These are phyloP conservation scores for Melanopsichium pennsylvanicum DNA, from an alignment of 1,284 basidiomycete species.

Conservation along the genomic window DNA sequence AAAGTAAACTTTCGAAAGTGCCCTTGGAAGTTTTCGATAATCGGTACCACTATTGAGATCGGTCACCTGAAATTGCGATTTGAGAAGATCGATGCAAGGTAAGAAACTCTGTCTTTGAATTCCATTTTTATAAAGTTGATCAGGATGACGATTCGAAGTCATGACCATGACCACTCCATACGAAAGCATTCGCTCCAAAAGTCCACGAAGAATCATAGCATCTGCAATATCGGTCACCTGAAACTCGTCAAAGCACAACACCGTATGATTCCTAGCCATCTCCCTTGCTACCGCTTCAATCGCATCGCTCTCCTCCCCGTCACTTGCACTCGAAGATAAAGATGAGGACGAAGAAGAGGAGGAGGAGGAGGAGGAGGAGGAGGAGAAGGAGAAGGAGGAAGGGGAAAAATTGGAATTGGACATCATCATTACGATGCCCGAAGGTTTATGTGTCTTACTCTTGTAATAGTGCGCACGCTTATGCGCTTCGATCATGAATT, in stretches of 20 bases:
- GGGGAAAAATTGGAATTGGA: constrained; percentile 13
- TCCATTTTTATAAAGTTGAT: constrained; percentile 97
- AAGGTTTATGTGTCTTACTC: constrained; percentile 57
- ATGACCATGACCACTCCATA: constrained; percentile 93
- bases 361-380: constrained; percentile 10
- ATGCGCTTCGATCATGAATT: constrained; percentile 98
- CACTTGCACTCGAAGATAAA: constrained; percentile 3
- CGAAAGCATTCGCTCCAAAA: constrained; percentile 83
- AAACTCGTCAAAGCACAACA: constrained; percentile 98
- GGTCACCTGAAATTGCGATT: constrained; percentile 82
- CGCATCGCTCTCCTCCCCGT: constrained; percentile 73
- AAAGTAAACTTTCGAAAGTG: constrained; percentile 88
- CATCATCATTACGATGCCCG: constrained; percentile 62
- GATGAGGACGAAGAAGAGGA: constrained; percentile 7
- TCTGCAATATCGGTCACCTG: constrained; percentile 99
- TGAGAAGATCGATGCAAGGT: constrained; percentile 92
- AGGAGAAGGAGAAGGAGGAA: constrained; percentile 2
- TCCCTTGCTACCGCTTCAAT: constrained; percentile 88
- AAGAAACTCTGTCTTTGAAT: constrained; percentile 96
- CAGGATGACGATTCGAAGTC: constrained; percentile 97
- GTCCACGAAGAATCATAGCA: constrained; percentile 92
- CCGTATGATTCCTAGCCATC: constrained; percentile 74
- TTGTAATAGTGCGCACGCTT: constrained; percentile 81
- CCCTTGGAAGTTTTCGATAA: constrained; percentile 65
- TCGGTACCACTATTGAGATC: constrained; percentile 95